These are phyloP conservation scores for Calocybe gangraenosa DNA, from an alignment of 768 basidiomycete species.

Conservation along the genomic window DNA sequence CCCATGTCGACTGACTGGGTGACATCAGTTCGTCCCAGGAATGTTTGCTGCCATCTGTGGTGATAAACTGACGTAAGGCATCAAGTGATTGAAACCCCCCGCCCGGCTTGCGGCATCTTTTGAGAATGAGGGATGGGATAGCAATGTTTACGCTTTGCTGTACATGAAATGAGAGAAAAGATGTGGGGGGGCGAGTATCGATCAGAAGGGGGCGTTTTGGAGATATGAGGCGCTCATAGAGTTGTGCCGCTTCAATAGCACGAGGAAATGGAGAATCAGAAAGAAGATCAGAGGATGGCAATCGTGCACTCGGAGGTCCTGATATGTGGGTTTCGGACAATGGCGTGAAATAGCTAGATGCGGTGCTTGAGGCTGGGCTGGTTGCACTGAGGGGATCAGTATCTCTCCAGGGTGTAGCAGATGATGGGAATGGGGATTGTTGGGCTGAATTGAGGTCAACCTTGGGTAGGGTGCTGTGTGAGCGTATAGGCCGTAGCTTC, in stretches of 20 bases:
- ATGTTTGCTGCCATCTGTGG: slow-evolving; percentile 67
- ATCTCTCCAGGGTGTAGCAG: slow-evolving; percentile 19
- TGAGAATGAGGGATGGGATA: slow-evolving; percentile 88
- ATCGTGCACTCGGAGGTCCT: slow-evolving; percentile 23
- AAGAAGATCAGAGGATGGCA: slow-evolving; percentile 20
- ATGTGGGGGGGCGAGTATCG: slow-evolving; percentile 72
- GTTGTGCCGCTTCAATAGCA: slow-evolving; percentile 42
- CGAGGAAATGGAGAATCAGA: slow-evolving; percentile 21
- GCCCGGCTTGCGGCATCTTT: slow-evolving; percentile 71
- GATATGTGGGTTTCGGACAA: slow-evolving; percentile 27
- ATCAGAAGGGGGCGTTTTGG: slow-evolving; percentile 62
- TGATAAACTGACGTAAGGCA: slow-evolving; percentile 75
- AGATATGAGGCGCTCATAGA: slow-evolving; percentile 47
- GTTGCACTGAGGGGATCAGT: slow-evolving; percentile 32
- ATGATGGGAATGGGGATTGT: slow-evolving; percentile 21
- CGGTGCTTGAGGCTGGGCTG: slow-evolving; percentile 42
- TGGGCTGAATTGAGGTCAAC: slow-evolving; percentile 27
- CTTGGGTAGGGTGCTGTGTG: slow-evolving; percentile 48
- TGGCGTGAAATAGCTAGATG: slow-evolving; percentile 51
- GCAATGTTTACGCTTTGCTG: slow-evolving; percentile 75
- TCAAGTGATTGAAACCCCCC: slow-evolving; percentile 63
- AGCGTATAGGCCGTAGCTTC: slow-evolving; percentile 71
- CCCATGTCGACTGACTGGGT: slow-evolving; percentile 48
- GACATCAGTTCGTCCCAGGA: slow-evolving; percentile 65
- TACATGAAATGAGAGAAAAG: slow-evolving; percentile 64